A percentile compares a stretch with the other conserved stretches of the same genome.
phyloP scores from a whole-genome alignment of 2,329 filamentous ascomycete species.

The Scytalidium sp. region DNA sequence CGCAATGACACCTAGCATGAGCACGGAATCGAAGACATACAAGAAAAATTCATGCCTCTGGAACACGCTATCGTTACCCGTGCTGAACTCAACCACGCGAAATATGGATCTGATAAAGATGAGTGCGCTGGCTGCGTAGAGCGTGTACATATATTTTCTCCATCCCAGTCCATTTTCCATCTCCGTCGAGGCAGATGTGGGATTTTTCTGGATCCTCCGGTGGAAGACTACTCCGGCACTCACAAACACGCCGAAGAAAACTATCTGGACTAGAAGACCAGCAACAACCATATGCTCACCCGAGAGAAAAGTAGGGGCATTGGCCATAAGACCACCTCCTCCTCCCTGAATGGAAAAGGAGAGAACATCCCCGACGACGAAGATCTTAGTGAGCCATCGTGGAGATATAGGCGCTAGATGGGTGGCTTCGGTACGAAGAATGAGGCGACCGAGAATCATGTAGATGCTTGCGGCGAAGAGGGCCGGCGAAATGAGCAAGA shows the following conservation, averaged over 20 bases:
- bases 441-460: constrained; percentile 35
- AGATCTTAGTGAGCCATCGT: constrained; percentile 41
- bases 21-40: constrained; percentile 39
- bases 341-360: constrained; percentile 39
- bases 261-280: constrained; percentile 46
- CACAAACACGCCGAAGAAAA: constrained; percentile 48
- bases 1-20: constrained; percentile 37
- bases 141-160: constrained; percentile 32
- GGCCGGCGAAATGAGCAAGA: constrained; percentile 35
- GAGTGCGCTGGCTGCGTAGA: constrained; percentile 37
- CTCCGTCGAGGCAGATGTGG: constrained; percentile 17
- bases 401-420: constrained; percentile 34
- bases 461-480: constrained; percentile 37
- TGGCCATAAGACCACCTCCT: constrained; percentile 23
- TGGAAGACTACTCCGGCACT: constrained; percentile 40
- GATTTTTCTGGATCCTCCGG: constrained; percentile 28
- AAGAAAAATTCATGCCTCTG: constrained; percentile 37
- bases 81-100: constrained; percentile 40
- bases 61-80: constrained; percentile 38
- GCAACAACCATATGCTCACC: constrained; percentile 41
- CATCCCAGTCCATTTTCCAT: constrained; percentile 10
- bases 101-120: constrained; percentile 43
- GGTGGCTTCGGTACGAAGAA: constrained; percentile 31
- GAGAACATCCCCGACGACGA: constrained; percentile 41
- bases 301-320: constrained; percentile 20